Conservation (phyloP, 2,329 filamentous ascomycete species). For the Fusarium piperis region DNA sequence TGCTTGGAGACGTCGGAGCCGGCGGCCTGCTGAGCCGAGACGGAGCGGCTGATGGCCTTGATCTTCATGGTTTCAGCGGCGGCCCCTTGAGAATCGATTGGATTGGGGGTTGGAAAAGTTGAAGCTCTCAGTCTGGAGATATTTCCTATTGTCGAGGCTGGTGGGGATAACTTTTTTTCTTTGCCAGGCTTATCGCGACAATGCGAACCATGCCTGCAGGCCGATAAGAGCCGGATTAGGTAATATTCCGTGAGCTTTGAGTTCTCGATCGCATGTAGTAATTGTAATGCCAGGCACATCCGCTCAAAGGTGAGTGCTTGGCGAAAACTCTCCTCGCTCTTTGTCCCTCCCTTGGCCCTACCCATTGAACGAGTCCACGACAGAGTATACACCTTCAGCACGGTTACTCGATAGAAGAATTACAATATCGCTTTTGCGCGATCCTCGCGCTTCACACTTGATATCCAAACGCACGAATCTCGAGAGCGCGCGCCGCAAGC, state of each 20-base stretch:
- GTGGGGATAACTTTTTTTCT: slow-evolving; percentile 45
- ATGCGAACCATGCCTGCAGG: slow-evolving; percentile 7
- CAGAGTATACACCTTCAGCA: not conserved
- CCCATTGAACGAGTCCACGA: not conserved
- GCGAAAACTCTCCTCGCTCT: slow-evolving; percentile 36
- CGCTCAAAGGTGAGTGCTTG: slow-evolving; percentile 7
- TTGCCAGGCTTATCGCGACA: slow-evolving; percentile 40
- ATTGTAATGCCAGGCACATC: slow-evolving; percentile 15
- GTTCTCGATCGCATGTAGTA: slow-evolving; percentile 32
- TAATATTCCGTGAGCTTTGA: slow-evolving; percentile 40
- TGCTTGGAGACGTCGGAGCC: slow-evolving; percentile 72
- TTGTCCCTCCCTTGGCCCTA: slow-evolving; percentile 8
- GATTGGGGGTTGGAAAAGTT: not conserved
- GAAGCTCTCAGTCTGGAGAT: not conserved
- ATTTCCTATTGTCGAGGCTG: slow-evolving; percentile 22
- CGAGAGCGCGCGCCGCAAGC: slow-evolving; percentile 18
- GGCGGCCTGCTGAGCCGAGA: slow-evolving; percentile 71
- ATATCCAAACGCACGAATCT: slow-evolving; percentile 6
- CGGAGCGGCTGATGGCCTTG: slow-evolving; percentile 73
- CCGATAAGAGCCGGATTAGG: slow-evolving; percentile 46
- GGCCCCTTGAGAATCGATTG: not conserved
- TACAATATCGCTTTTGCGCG: not conserved
- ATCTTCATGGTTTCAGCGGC: slow-evolving; percentile 59
- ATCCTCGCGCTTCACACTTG: slow-evolving; percentile 1
- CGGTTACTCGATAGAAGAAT: not conserved